phyloP scores from a whole-genome alignment of 2,329 filamentous ascomycete genomes.

The Hypomyces perniciosus region DNA sequence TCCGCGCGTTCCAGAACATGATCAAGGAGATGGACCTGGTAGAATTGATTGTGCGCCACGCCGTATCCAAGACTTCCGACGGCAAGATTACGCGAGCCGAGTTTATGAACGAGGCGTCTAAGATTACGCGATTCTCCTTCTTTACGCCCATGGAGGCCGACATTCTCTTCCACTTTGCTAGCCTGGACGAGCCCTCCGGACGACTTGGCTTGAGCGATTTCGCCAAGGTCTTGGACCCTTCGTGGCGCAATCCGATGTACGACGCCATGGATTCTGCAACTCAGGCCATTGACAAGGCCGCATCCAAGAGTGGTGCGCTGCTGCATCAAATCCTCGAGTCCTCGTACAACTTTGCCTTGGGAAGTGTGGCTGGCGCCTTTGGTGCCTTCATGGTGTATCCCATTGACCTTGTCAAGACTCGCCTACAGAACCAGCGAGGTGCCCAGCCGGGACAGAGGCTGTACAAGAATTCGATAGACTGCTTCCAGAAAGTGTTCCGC shows the following conservation, averaged over 20 bases:
- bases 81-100: constrained; percentile 91
- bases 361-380: constrained; percentile 88
- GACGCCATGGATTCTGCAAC: constrained; percentile 39
- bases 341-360: constrained; percentile 82
- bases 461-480: constrained; percentile 97
- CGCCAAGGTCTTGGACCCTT: constrained; percentile 87
- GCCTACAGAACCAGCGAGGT: constrained; percentile 93
- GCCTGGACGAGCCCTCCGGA: constrained; percentile 82
- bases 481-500: constrained; percentile 82
- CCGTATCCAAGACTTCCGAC: constrained; percentile 74
- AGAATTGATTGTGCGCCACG: constrained; percentile 85
- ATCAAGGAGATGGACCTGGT: constrained; percentile 97
- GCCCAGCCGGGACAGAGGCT: constrained; percentile 76
- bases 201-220: constrained; percentile 79
- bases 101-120: constrained; percentile 89
- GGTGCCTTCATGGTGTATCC: constrained; percentile 99
- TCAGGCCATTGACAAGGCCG: constrained; percentile 31
- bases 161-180: constrained; percentile 97
- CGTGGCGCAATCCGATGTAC: constrained; percentile 67
- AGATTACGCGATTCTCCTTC: constrained; percentile 85
- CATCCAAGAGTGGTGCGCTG: constrained; percentile 31
- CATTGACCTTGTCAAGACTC: constrained; percentile 96
- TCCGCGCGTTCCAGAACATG: constrained; percentile 96
- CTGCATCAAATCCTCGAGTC: constrained; percentile 61
- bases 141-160: constrained; percentile 99